Base-by-base conservation (phyloP, 331 rosid genomes). In the Erythrophleum ivorense region DNA sequence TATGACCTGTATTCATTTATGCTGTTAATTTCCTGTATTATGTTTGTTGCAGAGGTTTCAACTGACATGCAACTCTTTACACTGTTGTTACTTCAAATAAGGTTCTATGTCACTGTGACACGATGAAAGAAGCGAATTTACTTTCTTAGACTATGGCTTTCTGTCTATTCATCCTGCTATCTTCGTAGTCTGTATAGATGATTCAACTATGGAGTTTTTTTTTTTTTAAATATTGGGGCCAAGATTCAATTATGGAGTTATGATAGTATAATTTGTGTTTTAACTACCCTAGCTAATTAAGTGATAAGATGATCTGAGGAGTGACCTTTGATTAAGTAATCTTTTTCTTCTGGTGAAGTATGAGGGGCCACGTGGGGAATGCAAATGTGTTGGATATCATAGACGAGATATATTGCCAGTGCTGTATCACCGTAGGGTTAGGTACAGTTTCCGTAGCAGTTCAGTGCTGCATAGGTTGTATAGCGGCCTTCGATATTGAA, bases 61-160 rank as follows among this genome's bases (percentile, higher is more conserved):
- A 69, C 67, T 73, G 78, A 52, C 43, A 75, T 81, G 77, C 81
- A 34, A 29, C 81, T 76, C 49, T 60, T 70, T 21, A 71, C 45
- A 40, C 9, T 54, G 16, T 59, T 81, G 34, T 54, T 85, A 57
- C 43, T 66, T 80, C 75, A 24, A 89, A 88, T 88, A 90, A 86
- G 82, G 38, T 85, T 90, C 75, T 75, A 29, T 81, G 78, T 57
- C 8, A 81, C 72, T 55, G 54, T 79, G 78, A 80, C 80, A 31
- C 40, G 4, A 33, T 63, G 46, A 63, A 33, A 63, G 45, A 63
- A 14, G 70, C 21, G 60, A 71, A 45, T 59, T 34, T 66, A 38
- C n/a, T 66, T 63, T 31, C 14, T 40, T 41, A 11, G 6, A 8
- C 71, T 49, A 49, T 13, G 50, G 29, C 64, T 69, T 77, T 29